Conservation (phyloP, 176 grass and related monocot species). For the Ensete glaucum region DNA sequence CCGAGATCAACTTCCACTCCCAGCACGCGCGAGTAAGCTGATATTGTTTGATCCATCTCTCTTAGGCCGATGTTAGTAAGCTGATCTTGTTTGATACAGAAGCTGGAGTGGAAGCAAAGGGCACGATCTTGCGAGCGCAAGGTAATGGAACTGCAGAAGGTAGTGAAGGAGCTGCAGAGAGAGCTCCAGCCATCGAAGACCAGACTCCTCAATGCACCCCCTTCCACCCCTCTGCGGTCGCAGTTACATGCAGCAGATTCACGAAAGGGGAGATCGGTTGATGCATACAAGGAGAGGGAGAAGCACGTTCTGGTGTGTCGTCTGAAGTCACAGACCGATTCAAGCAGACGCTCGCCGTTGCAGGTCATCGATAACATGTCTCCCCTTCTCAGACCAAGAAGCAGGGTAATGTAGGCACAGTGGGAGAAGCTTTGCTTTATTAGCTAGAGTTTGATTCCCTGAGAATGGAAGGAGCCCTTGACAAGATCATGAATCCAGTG, state of each 20-base stretch:
- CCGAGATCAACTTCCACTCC: constrained; percentile 57
- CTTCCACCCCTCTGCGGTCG: constrained; percentile 32
- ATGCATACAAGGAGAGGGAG: constrained; percentile 50
- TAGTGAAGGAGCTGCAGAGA: constrained; percentile 52
- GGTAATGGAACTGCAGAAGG: constrained; percentile 39
- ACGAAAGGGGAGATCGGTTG: constrained; percentile 16
- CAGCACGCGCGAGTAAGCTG: constrained; percentile 65
- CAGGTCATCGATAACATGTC: constrained; percentile 55
- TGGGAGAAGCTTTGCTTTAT: background rate
- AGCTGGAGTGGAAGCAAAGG: constrained; percentile 64
- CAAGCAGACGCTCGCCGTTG: constrained; percentile 42
- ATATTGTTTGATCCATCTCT: background rate
- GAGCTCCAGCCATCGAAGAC: constrained; percentile 45
- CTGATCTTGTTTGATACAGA: constrained; percentile 23
- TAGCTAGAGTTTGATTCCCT: background rate
- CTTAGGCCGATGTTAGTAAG: background rate
- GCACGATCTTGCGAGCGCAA: constrained; percentile 42
- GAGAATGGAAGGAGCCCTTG: background rate
- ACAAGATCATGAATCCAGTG: no score
- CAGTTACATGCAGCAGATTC: constrained; percentile 37
- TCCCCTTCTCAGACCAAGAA: constrained; percentile 1
- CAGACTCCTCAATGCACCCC: constrained; percentile 15
- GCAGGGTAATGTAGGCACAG: background rate
- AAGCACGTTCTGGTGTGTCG: constrained; percentile 67
- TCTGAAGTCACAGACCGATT: constrained; percentile 50